Evolutionary conservation across 2,329 filamentous ascomycete genomes (phyloP), one percentile per base, ranked within the genome.

Genomic region (Sclerotinia borealis): DNA sequence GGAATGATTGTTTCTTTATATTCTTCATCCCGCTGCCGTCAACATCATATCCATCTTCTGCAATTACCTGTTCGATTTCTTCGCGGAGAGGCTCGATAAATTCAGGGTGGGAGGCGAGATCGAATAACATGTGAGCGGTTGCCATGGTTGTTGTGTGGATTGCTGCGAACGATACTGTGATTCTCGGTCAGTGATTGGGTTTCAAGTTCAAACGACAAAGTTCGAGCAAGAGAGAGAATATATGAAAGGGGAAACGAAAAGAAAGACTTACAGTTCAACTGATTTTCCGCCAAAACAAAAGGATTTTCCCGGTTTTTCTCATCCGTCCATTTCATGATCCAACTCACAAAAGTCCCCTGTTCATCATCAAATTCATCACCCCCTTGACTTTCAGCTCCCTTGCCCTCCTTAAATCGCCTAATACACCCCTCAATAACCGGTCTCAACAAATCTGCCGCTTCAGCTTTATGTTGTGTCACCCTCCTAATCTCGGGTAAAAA

Each of bases 131-230:
- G 76, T 84, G 73, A 1, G 79, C 80, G 0, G 77, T 67, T 0
- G 79, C 75, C 51, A 79, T 69, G 0, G 79, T 77, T 0, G 80
- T 83, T 0, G 81, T 83, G 64, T 83, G 80, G 34, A 85, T 83
- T 2, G 81, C 78, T 0, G 80, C 80, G 5, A 64, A 63, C 9
- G 63, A 29, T 22, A 62, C 59, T 19, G 7, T 31, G 5, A 49
- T 58, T 15, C 9, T 31, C n/a, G 27, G n/a, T 17, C 47, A n/a
- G n/a, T n/a, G n/a, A n/a, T n/a, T n/a, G n/a, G n/a, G n/a, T n/a
- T n/a, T n/a, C n/a, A n/a, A n/a, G n/a, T n/a, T n/a, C n/a, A n/a
- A n/a, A n/a, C 47, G 27, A 19, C 3, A 1, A 3, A 49, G 31
- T 29, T 29, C 7, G 47, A 25, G 10, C 13, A 37, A 52, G 8